Evolutionary conservation across 345 rosid species (phyloP).

Genomic region (Odontarrhena argentea): DNA sequence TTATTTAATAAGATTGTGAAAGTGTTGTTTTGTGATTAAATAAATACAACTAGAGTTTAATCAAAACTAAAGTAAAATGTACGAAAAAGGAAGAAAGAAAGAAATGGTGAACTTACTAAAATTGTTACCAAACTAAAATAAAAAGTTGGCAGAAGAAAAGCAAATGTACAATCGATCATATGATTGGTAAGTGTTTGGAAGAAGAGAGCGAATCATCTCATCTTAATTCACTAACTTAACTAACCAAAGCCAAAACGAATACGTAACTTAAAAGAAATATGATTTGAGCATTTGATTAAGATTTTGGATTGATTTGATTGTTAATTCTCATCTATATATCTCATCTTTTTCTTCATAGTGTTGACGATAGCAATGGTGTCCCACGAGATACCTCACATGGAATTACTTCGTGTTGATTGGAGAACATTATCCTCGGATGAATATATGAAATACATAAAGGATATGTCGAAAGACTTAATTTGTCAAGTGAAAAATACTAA

Average conservation of each 20-base stretch:
- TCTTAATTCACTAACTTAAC: slow-evolving; percentile 20
- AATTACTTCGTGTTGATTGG: background rate
- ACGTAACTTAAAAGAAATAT: slow-evolving; percentile 9
- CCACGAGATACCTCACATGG: slow-evolving; percentile 7
- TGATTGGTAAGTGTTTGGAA: slow-evolving; percentile 26
- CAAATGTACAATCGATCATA: slow-evolving; percentile 24
- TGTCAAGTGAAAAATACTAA: no score
- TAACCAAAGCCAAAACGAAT: slow-evolving; percentile 38
- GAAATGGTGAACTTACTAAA: slow-evolving; percentile 7
- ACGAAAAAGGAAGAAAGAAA: background rate
- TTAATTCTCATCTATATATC: slow-evolving; percentile 1
- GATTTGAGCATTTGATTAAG: background rate
- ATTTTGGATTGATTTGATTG: slow-evolving; percentile 11
- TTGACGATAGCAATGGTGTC: slow-evolving; percentile 17
- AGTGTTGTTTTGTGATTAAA: background rate
- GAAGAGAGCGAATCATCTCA: slow-evolving; percentile 33
- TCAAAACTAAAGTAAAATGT: background rate
- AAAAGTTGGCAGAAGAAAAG: slow-evolving; percentile 29
- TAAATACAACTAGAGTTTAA: background rate
- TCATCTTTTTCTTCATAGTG: background rate
- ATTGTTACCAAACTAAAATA: slow-evolving; percentile 8
- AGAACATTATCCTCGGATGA: slow-evolving; percentile 23
- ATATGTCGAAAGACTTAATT: background rate
- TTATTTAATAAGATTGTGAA: no score
- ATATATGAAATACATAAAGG: background rate